Percentiles rank a stretch among this genome's conserved stretches.
phyloP scores from a whole-genome alignment of 306 rosid genomes.

The Acacia melanoxylon region DNA sequence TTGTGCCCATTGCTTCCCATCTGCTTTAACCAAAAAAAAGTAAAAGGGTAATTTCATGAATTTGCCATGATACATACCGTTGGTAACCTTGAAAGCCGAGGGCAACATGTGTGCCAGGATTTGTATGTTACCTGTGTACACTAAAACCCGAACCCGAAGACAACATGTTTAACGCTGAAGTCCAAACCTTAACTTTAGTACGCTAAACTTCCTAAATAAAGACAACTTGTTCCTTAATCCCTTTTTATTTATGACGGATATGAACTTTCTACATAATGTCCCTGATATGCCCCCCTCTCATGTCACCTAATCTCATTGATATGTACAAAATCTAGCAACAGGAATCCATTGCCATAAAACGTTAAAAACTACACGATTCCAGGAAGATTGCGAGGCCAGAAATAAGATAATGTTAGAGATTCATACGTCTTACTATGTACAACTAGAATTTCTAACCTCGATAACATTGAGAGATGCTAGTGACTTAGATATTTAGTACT shows the following conservation, averaged over 20 bases:
- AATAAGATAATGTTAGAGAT: not conserved
- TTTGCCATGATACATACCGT: not conserved
- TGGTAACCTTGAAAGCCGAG: not conserved
- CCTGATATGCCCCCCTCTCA: not conserved
- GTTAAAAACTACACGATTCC: not conserved
- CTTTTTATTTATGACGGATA: not conserved
- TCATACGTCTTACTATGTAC: not conserved
- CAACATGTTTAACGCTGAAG: too few relatives aligned
- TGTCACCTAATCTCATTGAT: slow-evolving; percentile 4
- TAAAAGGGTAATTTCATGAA: not conserved
- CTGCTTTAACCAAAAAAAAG: not conserved
- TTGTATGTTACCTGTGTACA: not conserved
- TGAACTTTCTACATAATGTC: not conserved
- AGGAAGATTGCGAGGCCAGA: not conserved
- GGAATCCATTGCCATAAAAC: not conserved
- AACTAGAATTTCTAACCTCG: not conserved
- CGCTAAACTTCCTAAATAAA: too few relatives aligned
- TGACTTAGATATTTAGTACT: not conserved
- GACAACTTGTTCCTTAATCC: not conserved
- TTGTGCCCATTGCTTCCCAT: not conserved
- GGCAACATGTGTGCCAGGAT: not conserved
- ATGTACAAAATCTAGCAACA: not conserved
- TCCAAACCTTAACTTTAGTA: too few relatives aligned
- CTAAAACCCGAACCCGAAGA: not conserved
- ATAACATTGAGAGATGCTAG: not conserved